Evolutionary conservation across 139 green algal species (phyloP).

Genomic region (Chlorella sp.): DNA sequence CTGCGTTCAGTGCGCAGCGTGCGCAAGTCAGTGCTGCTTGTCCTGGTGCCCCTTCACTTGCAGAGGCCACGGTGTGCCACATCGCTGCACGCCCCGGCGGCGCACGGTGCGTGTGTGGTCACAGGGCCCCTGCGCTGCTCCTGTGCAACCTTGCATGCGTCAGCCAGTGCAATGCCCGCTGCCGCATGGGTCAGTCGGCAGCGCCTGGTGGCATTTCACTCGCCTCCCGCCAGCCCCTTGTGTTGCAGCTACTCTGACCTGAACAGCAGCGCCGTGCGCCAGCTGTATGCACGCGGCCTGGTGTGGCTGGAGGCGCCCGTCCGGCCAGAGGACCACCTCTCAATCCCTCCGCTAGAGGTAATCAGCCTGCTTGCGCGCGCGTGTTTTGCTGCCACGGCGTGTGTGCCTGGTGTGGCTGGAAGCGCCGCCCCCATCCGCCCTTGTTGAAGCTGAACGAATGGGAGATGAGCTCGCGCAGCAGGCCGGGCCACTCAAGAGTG

Average conservation of each 20-base stretch:
- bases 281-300: slow-evolving; percentile 79
- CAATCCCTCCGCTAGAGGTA: slow-evolving; percentile 86
- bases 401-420: too few relatives aligned
- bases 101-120: not conserved
- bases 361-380: too few relatives aligned
- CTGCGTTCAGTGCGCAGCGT: too few relatives aligned
- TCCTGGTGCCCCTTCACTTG: too few relatives aligned
- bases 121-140: not conserved
- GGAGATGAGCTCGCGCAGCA: too few relatives aligned
- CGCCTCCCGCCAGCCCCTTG: too few relatives aligned
- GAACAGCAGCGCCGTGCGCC: slow-evolving; percentile 42
- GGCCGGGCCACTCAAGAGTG: too few relatives aligned
- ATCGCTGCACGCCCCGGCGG: slow-evolving; percentile 32
- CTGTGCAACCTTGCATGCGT: not conserved
- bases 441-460: too few relatives aligned
- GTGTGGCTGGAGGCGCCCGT: slow-evolving; percentile 91
- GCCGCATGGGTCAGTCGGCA: not conserved
- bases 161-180: not conserved
- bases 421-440: too few relatives aligned
- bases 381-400: too few relatives aligned
- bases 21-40: too few relatives aligned
- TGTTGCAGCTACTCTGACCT: slow-evolving; percentile 3
- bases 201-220: too few relatives aligned
- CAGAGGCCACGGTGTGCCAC: slow-evolving; percentile 66
- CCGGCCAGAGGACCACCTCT: slow-evolving; percentile 77